Evolutionary conservation across 305 asterid species (phyloP).

Genomic region (Fraxinus sp.): DNA sequence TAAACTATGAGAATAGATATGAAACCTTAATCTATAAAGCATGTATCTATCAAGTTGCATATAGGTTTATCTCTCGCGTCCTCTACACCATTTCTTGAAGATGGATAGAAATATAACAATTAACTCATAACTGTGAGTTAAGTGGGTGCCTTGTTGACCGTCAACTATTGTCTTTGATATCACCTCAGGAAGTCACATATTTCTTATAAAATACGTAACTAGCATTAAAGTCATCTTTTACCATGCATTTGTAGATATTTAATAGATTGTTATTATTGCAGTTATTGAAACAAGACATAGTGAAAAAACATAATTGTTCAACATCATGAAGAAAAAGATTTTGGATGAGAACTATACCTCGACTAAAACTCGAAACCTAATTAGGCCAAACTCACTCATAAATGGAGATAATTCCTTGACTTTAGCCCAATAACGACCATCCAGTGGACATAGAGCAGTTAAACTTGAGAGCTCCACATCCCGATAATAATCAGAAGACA

Average conservation of each 20-base stretch:
- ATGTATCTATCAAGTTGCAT: no score
- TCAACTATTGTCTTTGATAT: neutral
- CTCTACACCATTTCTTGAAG: no score
- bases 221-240: neutral
- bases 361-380: conserved; percentile 65
- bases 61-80: no score
- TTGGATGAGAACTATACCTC: conserved; percentile 46
- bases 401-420: conserved; percentile 70
- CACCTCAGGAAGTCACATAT: no score
- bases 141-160: neutral
- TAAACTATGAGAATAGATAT: no score
- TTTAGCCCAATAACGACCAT: conserved; percentile 87
- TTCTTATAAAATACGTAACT: neutral
- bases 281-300: neutral
- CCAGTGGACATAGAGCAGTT: conserved; percentile 74
- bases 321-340: neutral
- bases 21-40: no score
- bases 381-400: conserved; percentile 79
- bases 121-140: no score
- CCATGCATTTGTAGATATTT: neutral
- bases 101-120: no score
- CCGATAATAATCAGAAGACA: conserved; percentile 30
- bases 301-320: neutral
- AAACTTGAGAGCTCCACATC: conserved; percentile 64
- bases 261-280: neutral